Base-by-base conservation (phyloP, 1,284 basidiomycete genomes). In the Ustanciosporium gigantosporum region DNA sequence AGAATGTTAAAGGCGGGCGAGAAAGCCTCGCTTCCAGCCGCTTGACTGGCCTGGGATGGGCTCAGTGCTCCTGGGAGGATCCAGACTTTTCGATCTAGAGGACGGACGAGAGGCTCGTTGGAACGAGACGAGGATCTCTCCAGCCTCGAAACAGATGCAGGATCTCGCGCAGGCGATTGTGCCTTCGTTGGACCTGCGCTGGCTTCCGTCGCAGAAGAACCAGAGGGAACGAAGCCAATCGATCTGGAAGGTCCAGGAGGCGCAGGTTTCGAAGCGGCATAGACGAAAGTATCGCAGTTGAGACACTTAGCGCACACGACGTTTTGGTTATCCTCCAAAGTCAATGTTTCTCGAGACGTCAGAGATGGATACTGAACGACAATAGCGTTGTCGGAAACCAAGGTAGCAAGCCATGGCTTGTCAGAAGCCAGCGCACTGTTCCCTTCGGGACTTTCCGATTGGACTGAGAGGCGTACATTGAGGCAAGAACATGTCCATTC, bases 401-500 rank as follows among this genome's bases (percentile, higher is more conserved):
- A 50, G 31, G 52, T 49, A 3, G 61, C 53, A 15, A 45, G 47
- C 53, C 55, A 55, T 2, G 61, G 46, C n/a, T 37, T n/a, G 15
- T 9, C 21, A 4, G 16, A 25, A 7, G 24, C 14, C 13, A 23
- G 29, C 7, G 21, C 9, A 25, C 25, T 19, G 15, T 11, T 29
- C n/a, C n/a, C n/a, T n/a, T n/a, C n/a, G n/a, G n/a, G n/a, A n/a
- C n/a, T n/a, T n/a, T n/a, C n/a, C n/a, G n/a, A n/a, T n/a, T 29
- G 14, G 9, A 66, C 36, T 2, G 39, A 40, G 5, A 66, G 51
- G 11, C 57, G 62, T 7, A 60, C 23, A 36, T 66, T 60, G 48
- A 66, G 57, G 22, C 56, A 66, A 11, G 48, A 52, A 34, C 57
- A 66, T 3, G 56, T 49, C 62, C 57, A 60, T 31, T 66, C 41